A percentile compares a stretch with the other conserved stretches of the same genome.
Conservation (phyloP, 2,329 filamentous ascomycete species). For the Pleochaeta shiraiana region DNA sequence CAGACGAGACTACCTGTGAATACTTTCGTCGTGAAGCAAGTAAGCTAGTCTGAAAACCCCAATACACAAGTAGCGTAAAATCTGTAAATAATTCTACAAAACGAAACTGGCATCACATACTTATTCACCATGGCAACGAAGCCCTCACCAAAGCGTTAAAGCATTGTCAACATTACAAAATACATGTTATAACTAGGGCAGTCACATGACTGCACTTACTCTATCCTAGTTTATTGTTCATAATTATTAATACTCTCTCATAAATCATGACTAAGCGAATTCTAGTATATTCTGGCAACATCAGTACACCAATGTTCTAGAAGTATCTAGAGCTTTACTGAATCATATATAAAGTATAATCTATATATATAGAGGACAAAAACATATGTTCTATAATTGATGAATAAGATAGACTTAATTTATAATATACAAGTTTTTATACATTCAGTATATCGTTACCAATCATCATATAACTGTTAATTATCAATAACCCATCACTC, state of each 20-base stretch:
- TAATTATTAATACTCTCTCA: no score
- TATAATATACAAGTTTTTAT: neutral
- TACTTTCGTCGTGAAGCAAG: neutral
- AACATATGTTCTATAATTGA: no score
- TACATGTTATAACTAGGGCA: neutral
- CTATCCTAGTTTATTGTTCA: no score
- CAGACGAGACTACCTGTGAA: neutral
- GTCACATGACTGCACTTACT: no score
- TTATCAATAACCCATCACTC: no score
- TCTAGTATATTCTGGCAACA: no score
- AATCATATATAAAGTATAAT: neutral
- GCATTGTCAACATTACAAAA: neutral
- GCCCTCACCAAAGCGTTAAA: neutral
- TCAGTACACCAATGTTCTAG: no score
- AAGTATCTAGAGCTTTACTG: no score
- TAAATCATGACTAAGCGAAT: neutral
- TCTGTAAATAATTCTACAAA: neutral
- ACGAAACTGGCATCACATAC: neutral
- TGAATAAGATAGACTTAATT: neutral
- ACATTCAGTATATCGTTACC: neutral
- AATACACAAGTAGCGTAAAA: neutral
- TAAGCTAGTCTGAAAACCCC: neutral
- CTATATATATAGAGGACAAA: no score
- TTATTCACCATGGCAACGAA: neutral
- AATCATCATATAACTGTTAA: neutral